Evolutionary conservation across 2,329 filamentous ascomycete genomes (phyloP), one percentile per base, ranked within the genome.

Genomic region (Arthrobotrys sinensis): DNA sequence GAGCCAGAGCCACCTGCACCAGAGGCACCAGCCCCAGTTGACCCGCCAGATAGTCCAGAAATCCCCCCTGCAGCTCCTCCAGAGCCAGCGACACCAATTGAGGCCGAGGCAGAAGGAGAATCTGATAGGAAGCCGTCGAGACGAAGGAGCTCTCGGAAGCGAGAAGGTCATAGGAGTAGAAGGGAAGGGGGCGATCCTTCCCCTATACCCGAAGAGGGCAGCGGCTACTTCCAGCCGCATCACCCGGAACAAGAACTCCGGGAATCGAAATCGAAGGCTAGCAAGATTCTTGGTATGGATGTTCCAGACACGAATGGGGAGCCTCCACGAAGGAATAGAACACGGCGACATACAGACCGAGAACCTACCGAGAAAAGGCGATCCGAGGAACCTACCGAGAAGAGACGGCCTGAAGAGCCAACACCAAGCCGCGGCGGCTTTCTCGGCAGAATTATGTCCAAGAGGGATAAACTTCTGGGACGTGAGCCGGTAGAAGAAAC

Each of bases 171-270:
- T 12, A 65, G 71, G 21, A 70, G 65, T 19, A 65, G 66, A 46
- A 77, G 73, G 57, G 73, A 77, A 53, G 73, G 57, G 1, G 66
- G 66, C 16, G 73, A 77, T 2, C 66, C 66, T 36, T 60, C 73
- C 11, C 73, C 73, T n/a, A 77, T 77, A 60, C 73, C 73, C 4
- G 73, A 77, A 19, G 73, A 77, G 28, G 52, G 50, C 5, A 50
- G 65, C 19, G 66, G 45, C 21, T 62, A 77, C 36, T 77, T 67
- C 52, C 38, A 67, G 53, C 28, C 57, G 4, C 60, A 55, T 32
- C 73, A 77, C 43, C 21, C 50, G 4, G 73, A 77, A 45, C 66
- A 77, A 1, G 73, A 77, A 8, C 40, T 71, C n/a, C 60, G 65
- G 21, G 65, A 71, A 21, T 45, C 73, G 14, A 77, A 66, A 63